Evolutionary conservation across 208 protist species (phyloP).

Genomic region (Leishmania gerbilli): DNA sequence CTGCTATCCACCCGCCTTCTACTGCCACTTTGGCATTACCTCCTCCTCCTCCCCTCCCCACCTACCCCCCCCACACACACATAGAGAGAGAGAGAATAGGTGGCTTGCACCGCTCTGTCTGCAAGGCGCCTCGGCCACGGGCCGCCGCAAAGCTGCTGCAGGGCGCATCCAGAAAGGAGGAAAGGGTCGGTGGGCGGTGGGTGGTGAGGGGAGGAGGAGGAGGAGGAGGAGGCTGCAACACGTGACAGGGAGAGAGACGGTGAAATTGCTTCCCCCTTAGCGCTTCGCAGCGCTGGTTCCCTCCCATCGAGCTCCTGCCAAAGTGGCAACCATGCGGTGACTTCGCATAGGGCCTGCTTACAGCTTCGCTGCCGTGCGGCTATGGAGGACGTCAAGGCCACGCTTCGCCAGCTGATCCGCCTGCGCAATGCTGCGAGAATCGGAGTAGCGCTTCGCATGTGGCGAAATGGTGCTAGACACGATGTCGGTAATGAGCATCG

Average conservation of each 20-base stretch:
- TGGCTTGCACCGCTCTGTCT: too few relatives aligned
- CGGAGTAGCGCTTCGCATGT: slow-evolving; percentile 13
- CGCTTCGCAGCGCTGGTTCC: background rate
- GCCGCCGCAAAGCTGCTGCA: background rate
- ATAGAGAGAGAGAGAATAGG: too few relatives aligned
- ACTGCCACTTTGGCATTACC: background rate
- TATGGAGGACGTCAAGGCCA: slow-evolving; percentile 52
- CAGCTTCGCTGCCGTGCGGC: slow-evolving; percentile 41
- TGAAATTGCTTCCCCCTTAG: background rate
- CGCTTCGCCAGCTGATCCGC: slow-evolving; percentile 59
- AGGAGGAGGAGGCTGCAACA: background rate
- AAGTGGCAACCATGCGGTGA: background rate
- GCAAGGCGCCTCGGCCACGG: background rate
- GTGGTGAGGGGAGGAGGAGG: too few relatives aligned
- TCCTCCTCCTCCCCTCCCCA: background rate
- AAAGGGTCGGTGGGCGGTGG: background rate
- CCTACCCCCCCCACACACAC: too few relatives aligned
- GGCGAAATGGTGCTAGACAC: slow-evolving; percentile 7
- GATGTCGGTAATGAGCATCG: slow-evolving; percentile 39
- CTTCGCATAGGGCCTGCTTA: slow-evolving; percentile 3
- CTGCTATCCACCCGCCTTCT: background rate
- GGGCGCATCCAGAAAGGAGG: background rate
- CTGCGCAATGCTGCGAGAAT: slow-evolving; percentile 48
- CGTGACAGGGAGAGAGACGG: background rate
- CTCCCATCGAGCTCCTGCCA: background rate